phyloP scores from a whole-genome alignment of 192 early-diverging fungal species.

The Gigaspora rosea region DNA sequence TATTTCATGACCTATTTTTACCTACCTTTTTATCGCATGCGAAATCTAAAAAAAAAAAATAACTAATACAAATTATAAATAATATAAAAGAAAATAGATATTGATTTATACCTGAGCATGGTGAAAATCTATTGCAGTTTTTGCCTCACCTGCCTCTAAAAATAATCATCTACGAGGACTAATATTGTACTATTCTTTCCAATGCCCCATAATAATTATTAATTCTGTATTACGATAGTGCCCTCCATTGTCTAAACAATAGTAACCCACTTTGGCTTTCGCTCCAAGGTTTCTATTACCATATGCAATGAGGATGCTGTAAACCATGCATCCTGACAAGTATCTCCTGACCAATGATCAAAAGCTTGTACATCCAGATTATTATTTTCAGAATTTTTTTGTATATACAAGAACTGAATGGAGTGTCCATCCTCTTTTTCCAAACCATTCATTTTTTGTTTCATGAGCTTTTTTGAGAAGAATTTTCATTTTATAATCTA shows the following conservation, averaged over 20 bases:
- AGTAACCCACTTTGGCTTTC: background rate
- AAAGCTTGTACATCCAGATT: background rate
- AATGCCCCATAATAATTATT: background rate
- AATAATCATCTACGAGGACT: background rate
- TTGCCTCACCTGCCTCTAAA: background rate
- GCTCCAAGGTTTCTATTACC: background rate
- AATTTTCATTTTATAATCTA: background rate
- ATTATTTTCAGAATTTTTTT: background rate
- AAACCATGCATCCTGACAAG: background rate
- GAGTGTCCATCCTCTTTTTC: background rate
- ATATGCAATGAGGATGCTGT: background rate
- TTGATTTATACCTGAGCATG: background rate
- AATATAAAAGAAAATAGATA: background rate
- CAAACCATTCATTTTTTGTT: background rate
- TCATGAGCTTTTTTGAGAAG: background rate
- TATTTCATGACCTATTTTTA: background rate
- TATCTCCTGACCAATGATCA: background rate
- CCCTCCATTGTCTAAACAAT: background rate
- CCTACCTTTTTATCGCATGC: background rate
- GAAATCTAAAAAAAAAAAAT: background rate
- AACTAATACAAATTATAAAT: background rate
- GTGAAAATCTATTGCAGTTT: background rate
- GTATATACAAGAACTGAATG: background rate
- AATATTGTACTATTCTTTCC: background rate
- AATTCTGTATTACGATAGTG: background rate